A percentile compares a stretch with the other conserved stretches of the same genome.
Evolutionary conservation across 805 yeast species (phyloP).

Genomic region (Saccharomycopsis olivae): DNA sequence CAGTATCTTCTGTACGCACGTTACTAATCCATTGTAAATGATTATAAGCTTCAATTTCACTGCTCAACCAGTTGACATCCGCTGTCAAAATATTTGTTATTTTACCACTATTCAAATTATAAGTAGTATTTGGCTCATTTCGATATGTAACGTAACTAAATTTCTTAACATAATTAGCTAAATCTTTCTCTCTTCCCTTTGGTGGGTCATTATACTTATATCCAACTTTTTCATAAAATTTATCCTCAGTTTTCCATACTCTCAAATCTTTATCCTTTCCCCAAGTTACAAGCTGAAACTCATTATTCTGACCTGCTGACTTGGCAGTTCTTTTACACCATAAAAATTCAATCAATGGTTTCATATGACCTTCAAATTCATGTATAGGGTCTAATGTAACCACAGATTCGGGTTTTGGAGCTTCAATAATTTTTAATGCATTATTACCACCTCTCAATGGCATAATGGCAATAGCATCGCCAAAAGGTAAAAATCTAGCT

Average conservation of each 20-base stretch:
- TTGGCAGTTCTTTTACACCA: slow-evolving; percentile 63
- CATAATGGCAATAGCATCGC: slow-evolving; percentile 78
- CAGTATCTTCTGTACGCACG: slow-evolving; percentile 27
- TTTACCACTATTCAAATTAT: slow-evolving; percentile 26
- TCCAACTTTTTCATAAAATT: slow-evolving; percentile 35
- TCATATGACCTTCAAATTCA: slow-evolving; percentile 71
- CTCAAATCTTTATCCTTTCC: slow-evolving; percentile 78
- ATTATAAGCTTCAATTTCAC: slow-evolving; percentile 67
- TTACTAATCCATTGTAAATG: slow-evolving; percentile 48
- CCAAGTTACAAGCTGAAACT: slow-evolving; percentile 91
- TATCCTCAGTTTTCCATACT: slow-evolving; percentile 61
- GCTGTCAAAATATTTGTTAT: slow-evolving; percentile 31
- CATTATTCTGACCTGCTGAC: slow-evolving; percentile 45
- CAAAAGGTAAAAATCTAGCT: slow-evolving; percentile 84
- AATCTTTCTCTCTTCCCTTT: slow-evolving; percentile 25
- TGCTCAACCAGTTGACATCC: slow-evolving; percentile 27
- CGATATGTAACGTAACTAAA: slow-evolving; percentile 40
- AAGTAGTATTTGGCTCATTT: slow-evolving; percentile 29
- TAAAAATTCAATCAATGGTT: slow-evolving; percentile 76
- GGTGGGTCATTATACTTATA: slow-evolving; percentile 30
- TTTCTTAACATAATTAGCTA: neutral
- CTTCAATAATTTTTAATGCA: slow-evolving; percentile 28
- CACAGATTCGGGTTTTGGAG: slow-evolving; percentile 12
- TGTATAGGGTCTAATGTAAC: slow-evolving; percentile 37
- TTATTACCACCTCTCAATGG: slow-evolving; percentile 81